These are phyloP conservation scores for Phytophthora meadii DNA, from an alignment of 352 stramenopile species.

Conservation along the genomic window DNA sequence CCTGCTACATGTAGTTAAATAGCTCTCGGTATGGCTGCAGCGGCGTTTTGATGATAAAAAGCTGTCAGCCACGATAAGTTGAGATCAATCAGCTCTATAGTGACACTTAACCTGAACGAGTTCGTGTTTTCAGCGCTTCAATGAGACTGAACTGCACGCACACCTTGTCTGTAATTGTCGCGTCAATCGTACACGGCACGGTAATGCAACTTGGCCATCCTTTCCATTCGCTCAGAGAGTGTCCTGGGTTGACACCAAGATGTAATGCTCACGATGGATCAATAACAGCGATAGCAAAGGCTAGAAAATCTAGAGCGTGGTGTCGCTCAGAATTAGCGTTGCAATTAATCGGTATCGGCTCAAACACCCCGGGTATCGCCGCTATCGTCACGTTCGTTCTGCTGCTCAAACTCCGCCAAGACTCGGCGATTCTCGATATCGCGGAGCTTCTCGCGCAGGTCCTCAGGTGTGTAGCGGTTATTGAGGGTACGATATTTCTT, in stretches of 20 bases:
- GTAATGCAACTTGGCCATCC: constrained; percentile 4
- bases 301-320: constrained; percentile 7
- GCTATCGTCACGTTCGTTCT: background rate
- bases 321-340: constrained; percentile 5
- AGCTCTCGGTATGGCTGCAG: background rate
- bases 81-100: background rate
- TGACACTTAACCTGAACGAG: background rate
- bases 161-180: constrained; percentile 5
- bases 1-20: background rate
- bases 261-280: constrained; percentile 6
- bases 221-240: constrained; percentile 1
- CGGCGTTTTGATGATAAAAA: background rate
- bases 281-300: constrained; percentile 6
- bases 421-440: constrained; percentile 50
- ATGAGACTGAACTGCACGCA: background rate
- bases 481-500: constrained; percentile 98
- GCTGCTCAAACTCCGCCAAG: constrained; percentile 22
- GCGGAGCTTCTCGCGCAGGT: constrained; percentile 71
- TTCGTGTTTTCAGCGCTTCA: background rate
- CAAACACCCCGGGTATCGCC: constrained; percentile 1
- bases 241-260: background rate
- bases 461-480: constrained; percentile 88
- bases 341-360: constrained; percentile 5
- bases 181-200: background rate
- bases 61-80: too few species aligned